These are phyloP conservation scores for Ceratocystis ficicola DNA, from an alignment of 2,329 filamentous ascomycete genomes.

Conservation along the genomic window DNA sequence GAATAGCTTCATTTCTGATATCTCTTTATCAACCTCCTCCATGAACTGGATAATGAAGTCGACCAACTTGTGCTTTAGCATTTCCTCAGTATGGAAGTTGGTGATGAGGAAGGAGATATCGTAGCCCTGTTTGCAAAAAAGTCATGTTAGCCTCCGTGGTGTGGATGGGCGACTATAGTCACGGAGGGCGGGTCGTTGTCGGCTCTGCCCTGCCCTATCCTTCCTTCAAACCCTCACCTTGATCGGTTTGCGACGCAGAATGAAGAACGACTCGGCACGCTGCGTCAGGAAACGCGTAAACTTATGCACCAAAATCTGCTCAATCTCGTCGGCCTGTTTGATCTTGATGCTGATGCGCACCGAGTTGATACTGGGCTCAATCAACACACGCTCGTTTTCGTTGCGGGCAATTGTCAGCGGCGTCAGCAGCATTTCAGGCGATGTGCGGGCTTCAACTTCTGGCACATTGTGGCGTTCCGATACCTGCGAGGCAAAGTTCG, in stretches of 20 bases:
- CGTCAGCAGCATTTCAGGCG: slow-evolving; percentile 86
- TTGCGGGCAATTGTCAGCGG: slow-evolving; percentile 85
- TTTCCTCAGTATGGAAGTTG: slow-evolving; percentile 96
- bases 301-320: slow-evolving; percentile 95
- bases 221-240: slow-evolving; percentile 35
- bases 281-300: slow-evolving; percentile 95
- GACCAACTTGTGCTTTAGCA: slow-evolving; percentile 97
- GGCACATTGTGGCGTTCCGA: slow-evolving; percentile 97
- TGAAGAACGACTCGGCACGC: slow-evolving; percentile 93
- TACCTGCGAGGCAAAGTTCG: slow-evolving; percentile 95
- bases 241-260: slow-evolving; percentile 85
- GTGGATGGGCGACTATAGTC: slow-evolving; percentile 38
- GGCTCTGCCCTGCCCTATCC: neutral
- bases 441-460: slow-evolving; percentile 85
- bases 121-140: slow-evolving; percentile 46
- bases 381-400: slow-evolving; percentile 91
- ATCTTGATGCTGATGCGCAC: slow-evolving; percentile 97
- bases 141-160: slow-evolving; percentile 6
- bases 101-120: slow-evolving; percentile 98
- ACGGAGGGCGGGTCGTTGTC: neutral
- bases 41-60: slow-evolving; percentile 99
- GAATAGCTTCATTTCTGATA: slow-evolving; percentile 99
- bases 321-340: slow-evolving; percentile 98
- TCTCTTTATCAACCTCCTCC: slow-evolving; percentile 99
- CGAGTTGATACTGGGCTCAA: slow-evolving; percentile 94